A percentile compares a stretch with the other conserved stretches of the same genome.
Conservation (phyloP, 306 rosid genomes). For the Prunus mume region DNA sequence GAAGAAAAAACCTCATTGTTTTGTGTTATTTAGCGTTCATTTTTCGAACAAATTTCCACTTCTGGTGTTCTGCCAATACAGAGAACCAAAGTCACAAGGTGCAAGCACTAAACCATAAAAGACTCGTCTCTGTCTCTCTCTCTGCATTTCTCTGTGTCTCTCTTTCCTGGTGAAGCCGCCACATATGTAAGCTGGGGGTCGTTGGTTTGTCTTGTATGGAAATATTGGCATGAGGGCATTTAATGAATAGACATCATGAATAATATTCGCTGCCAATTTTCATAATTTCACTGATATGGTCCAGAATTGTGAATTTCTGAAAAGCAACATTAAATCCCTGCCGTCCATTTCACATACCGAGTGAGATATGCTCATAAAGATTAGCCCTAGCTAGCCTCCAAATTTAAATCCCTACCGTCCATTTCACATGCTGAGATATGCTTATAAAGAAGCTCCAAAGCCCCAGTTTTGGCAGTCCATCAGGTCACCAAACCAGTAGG, state of each 20-base stretch:
- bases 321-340: too few species aligned
- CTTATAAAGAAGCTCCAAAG: too few species aligned
- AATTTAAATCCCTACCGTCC: background rate
- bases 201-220: background rate
- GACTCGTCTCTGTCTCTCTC: background rate
- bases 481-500: too few species aligned
- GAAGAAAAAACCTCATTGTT: background rate
- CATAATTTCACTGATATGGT: background rate
- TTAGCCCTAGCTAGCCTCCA: background rate
- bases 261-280: background rate
- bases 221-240: background rate
- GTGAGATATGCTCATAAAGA: too few species aligned
- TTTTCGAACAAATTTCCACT: background rate
- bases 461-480: too few species aligned
- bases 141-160: background rate
- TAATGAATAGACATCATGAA: background rate
- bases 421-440: too few species aligned
- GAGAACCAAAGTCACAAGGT: background rate
- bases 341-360: too few species aligned
- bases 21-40: background rate
- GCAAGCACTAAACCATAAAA: background rate
- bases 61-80: background rate
- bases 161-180: background rate
- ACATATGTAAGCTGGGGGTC: background rate
- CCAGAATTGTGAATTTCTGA: background rate